Evolutionary conservation across 2,329 filamentous ascomycete genomes (phyloP).

Genomic region (Trichoderma endophyticum): DNA sequence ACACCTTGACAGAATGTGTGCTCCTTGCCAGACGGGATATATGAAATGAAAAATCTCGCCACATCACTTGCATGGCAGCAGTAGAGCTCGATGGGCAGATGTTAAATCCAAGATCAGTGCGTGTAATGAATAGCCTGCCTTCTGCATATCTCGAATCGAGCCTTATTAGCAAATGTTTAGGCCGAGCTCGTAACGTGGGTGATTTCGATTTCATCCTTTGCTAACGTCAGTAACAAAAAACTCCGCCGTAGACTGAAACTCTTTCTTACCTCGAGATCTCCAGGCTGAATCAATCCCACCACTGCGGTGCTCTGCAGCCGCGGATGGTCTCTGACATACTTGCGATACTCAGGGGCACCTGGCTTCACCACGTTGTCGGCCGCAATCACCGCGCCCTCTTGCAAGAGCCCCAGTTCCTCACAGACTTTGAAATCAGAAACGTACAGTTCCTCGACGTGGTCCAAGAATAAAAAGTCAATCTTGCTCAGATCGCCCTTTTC

Average conservation of each 20-base stretch:
- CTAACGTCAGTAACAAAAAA: neutral
- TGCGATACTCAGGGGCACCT: slow-evolving; percentile 55
- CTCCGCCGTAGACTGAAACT: neutral
- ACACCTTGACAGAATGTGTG: neutral
- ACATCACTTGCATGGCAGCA: neutral
- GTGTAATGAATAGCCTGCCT: neutral
- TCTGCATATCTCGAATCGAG: neutral
- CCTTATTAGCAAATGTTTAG: neutral
- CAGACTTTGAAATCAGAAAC: slow-evolving; percentile 71
- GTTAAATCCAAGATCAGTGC: neutral
- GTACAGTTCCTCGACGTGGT: slow-evolving; percentile 78
- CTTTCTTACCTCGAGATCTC: slow-evolving; percentile 10
- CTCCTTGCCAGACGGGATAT: neutral
- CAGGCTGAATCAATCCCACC: slow-evolving; percentile 1
- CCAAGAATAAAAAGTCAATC: slow-evolving; percentile 73
- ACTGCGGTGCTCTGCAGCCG: neutral
- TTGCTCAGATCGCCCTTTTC: slow-evolving; percentile 49
- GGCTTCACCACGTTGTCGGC: slow-evolving; percentile 71
- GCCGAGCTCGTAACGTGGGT: neutral
- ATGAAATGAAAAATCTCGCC: neutral
- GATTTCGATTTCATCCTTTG: slow-evolving; percentile 1
- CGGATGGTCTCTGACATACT: neutral
- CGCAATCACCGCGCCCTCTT: slow-evolving; percentile 58
- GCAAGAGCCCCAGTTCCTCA: slow-evolving; percentile 65
- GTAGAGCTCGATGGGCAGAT: neutral